A percentile compares a stretch with the other conserved stretches of the same genome.
phyloP scores from a whole-genome alignment of 2,329 filamentous ascomycete species.

The Claviceps sp. region DNA sequence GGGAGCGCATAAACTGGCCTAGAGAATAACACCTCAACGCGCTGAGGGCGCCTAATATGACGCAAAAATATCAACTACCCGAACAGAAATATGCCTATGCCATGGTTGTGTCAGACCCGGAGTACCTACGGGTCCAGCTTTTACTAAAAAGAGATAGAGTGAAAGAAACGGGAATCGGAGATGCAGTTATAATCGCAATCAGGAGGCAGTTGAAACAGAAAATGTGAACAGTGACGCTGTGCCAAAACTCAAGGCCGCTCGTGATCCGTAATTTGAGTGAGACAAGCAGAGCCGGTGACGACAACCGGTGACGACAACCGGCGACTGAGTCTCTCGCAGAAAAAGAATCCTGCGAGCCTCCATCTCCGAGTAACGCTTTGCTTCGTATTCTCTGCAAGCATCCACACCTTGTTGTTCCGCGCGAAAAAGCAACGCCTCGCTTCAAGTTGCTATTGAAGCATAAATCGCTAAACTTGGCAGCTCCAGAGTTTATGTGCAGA shows the following conservation, averaged over 20 bases:
- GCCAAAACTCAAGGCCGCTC: neutral
- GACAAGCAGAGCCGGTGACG: neutral
- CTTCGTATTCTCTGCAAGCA: too few relatives aligned
- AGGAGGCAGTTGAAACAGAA: neutral
- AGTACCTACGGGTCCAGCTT: neutral
- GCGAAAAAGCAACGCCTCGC: neutral
- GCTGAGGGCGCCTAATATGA: neutral
- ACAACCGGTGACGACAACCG: neutral
- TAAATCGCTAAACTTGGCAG: constrained; percentile 3
- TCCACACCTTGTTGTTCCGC: too few relatives aligned
- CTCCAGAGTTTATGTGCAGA: neutral
- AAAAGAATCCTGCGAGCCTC: neutral
- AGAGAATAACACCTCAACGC: too few relatives aligned
- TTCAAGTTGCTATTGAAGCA: constrained; percentile 1
- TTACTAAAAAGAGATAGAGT: neutral
- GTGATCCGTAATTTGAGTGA: neutral
- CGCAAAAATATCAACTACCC: neutral
- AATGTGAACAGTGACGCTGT: neutral
- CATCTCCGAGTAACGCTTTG: neutral
- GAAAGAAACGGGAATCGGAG: neutral
- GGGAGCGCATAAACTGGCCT: too few relatives aligned
- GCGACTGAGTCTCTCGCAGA: neutral
- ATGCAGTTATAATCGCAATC: neutral
- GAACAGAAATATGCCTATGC: neutral
- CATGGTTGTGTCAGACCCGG: neutral